Evolutionary conservation across 1,284 basidiomycete genomes (phyloP), one percentile per base, ranked within the genome.

Genomic region (Taiwanofungus camphoratus): DNA sequence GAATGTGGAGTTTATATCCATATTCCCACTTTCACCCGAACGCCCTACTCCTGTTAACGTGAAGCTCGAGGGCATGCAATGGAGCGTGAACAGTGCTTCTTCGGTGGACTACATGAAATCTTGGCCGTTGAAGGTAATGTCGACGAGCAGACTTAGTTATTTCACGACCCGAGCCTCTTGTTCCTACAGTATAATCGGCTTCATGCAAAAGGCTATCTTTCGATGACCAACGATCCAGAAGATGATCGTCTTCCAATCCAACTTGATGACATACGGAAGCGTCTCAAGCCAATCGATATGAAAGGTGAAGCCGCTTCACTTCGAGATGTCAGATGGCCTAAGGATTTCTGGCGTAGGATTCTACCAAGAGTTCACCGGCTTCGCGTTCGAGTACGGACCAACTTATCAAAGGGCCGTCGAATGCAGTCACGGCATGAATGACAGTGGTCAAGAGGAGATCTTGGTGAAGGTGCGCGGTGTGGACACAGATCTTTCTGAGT

Each of bases 21-120:
- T 58, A 12, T 38, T 59, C 2, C 41, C 52, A 15, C 45, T 69
- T 6, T 57, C 59, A 4, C 45, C 56, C 6, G 62, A 65, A 22
- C 49, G 48, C 11, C 62, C 65, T 1, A 41, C 56, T 4, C 48
- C 53, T 7, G 57, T 67, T 6, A 34, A 53, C 3, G 42, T 69
- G 5, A 44, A 41, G 4, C 41, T 55, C 1, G 56, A 64, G 23
- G 62, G 60, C 8, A 47, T 45, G 7, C 40, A 50, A 30, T 68
- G 64, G 64, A 50, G 50, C 5, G 57, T 68, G 2, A 48, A 46
- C 30, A 42, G 40, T 19, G 43, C 36, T 11, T 27, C 22, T 20
- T 23, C 41, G 3, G 18, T 19, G 3, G 44, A 45, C 18, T 41
- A 23, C 29, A 32, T 35, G 9, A 37, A 36, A 8, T 19, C 27